Base-by-base conservation (phyloP, 805 yeast species). In the Scheffersomyces ergatensis region DNA sequence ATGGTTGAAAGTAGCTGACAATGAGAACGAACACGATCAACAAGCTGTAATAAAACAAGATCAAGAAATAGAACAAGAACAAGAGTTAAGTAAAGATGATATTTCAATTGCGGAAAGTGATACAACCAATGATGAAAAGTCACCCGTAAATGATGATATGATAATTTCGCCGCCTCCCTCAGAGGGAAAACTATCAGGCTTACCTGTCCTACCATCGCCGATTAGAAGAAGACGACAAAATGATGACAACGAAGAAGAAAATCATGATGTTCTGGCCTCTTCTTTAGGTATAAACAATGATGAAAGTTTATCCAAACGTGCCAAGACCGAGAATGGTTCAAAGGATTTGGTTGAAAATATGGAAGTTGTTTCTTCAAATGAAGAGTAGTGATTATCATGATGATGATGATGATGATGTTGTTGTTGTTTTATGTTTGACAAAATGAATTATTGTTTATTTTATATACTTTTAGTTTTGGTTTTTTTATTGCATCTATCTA, bases 1-100 rank as follows among this genome's bases (percentile, higher is more conserved):
- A 7, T 62, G 67, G 67, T 43, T 60, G 26, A 50, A 49, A 16
- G 44, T 36, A 9, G 40, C 25, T 4, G 25, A 19, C n/a, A 43
- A 37, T 4, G 34, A 38, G 16, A 25, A 23, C 14, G 43, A 26
- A 4, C 17, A 17, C 6, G 24, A 21, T 21, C 6, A 21, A 7
- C 6, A 9, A 7, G 24, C 19, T 16, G n/a, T 8, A 9, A 8
- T 6, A 4, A 17, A 33, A 18, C 23, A 21, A 13, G 16, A 19
- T 33, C 12, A 9, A n/a, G 13, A 23, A 33, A 13, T 33, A 6
- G 23, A 33, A 19, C 5, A 32, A 37, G 12, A 18, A 18, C 20
- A 24, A 21, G 24, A 21, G 9, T 6, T 7, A 21, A 9, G 9
- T 7, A 9, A 15, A 25, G 24, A 37, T 23, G 40, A 30, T 4